A percentile compares a stretch with the other conserved stretches of the same genome.
These are phyloP conservation scores for Cladosporium sp. DNA, from an alignment of 2,329 filamentous ascomycete species.

Conservation along the genomic window DNA sequence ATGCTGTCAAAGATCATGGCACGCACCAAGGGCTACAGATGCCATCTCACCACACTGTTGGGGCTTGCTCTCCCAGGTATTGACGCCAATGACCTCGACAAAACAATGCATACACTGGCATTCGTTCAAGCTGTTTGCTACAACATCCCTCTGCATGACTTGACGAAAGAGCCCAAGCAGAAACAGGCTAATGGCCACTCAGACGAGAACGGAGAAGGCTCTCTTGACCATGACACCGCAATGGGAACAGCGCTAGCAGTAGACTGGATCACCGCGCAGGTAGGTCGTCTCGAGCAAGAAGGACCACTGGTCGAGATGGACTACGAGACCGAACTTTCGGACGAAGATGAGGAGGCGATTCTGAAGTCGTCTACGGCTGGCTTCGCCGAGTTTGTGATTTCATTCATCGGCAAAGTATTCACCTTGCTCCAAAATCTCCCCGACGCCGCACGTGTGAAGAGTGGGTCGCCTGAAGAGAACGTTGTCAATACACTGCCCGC, in stretches of 20 bases:
- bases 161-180: constrained; percentile 54
- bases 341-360: constrained; percentile 82
- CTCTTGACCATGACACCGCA: constrained; percentile 8
- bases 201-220: constrained; percentile 60
- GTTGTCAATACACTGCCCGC: constrained; percentile 94
- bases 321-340: constrained; percentile 74
- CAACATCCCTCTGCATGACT: constrained; percentile 84
- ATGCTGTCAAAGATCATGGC: constrained; percentile 89
- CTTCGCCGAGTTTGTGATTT: constrained; percentile 86
- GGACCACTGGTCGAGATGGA: constrained; percentile 81
- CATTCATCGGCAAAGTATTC: constrained; percentile 89
- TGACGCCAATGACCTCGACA: constrained; percentile 94
- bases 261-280: constrained; percentile 89
- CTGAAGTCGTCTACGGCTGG: constrained; percentile 90
- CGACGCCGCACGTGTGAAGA: constrained; percentile 80
- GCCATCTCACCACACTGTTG: constrained; percentile 90
- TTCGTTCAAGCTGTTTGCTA: constrained; percentile 96
- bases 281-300: constrained; percentile 87
- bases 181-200: constrained; percentile 25
- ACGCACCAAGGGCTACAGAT: constrained; percentile 90
- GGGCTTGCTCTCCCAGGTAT: constrained; percentile 90
- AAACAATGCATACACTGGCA: constrained; percentile 88
- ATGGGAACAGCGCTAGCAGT: constrained; percentile 65
- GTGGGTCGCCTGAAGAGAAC: constrained; percentile 90
- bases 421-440: constrained; percentile 92